Evolutionary conservation across 179 eudicot genomes (phyloP), one percentile per base, ranked within the genome.

Genomic region (Amaranthus tricolor): DNA sequence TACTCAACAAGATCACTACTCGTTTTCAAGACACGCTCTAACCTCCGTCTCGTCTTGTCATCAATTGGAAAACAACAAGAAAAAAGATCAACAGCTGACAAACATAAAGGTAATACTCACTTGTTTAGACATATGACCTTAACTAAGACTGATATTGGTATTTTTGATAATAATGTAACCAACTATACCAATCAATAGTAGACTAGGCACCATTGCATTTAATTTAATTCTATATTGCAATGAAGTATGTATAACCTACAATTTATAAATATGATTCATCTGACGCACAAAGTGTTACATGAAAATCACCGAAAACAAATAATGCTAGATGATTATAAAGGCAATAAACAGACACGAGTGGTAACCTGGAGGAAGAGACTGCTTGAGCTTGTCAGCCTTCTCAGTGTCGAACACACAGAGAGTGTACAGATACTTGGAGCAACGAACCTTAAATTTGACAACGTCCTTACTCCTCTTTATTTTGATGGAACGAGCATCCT

Each of bases 401-500:
- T 81, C 78, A 0, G 78, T 10, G 66, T 77, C 80, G 24, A 61
- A 59, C 66, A 81, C 84, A 68, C 84, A 81, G 1, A 81, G 75
- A 0, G 83, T 80, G 80, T 80, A 76, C 19, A 80, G 80, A 68
- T 80, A 80, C 66, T 72, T 80, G 12, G 62, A 58, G 62, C 62
- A 58, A n/a, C 62, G 62, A 15, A 58, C 62, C 62, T 58, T 58
- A n/a, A 58, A 58, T n/a, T 58, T 58, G n/a, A 15, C 62, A 1
- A 51, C 84, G 76, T 85, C 88, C 76, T 78, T 85, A 76, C 84
- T 80, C 50, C 76, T 85, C 78, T 85, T 85, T 74, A 85, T 85
- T 70, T 82, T 85, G 24, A 85, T 84, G 0, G 86, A 85, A 6
- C 86, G 79, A 0, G 88, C 88, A 76, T 85, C 88, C 63, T 85